Conservation (phyloP, 148 eudicot species). For the Rhododendron ferrugineum region DNA sequence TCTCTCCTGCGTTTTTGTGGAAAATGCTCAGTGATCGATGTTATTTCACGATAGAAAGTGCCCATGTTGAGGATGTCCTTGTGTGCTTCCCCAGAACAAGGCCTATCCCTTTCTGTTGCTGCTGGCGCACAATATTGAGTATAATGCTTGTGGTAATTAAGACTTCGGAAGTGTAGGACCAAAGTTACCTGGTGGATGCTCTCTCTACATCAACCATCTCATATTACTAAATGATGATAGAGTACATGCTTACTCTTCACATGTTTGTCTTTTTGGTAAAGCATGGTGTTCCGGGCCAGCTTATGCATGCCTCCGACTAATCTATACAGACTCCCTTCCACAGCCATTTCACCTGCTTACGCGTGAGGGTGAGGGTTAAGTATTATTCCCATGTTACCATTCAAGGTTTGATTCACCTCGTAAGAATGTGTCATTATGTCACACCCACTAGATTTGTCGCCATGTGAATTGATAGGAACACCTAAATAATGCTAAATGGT, state of each 20-base stretch:
- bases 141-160: neutral
- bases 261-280: neutral
- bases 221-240: neutral
- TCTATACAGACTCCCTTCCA: rapidly evolving
- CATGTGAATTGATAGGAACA: neutral
- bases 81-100: slow-evolving; percentile 1
- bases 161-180: neutral
- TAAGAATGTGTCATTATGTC: neutral
- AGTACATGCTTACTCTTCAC: neutral
- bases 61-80: slow-evolving; percentile 6
- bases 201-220: neutral
- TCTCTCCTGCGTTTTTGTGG: neutral
- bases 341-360: neutral
- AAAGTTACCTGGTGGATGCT: neutral
- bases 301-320: too few species aligned
- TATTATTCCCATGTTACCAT: neutral
- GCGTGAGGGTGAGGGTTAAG: neutral
- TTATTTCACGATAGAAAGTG: neutral
- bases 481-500: neutral
- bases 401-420: neutral
- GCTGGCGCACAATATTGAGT: neutral
- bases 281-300: too few species aligned
- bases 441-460: neutral
- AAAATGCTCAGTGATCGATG: neutral
- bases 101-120: neutral